Evolutionary conservation across 805 yeast species (phyloP).

Genomic region (Metschnikowia matae): DNA sequence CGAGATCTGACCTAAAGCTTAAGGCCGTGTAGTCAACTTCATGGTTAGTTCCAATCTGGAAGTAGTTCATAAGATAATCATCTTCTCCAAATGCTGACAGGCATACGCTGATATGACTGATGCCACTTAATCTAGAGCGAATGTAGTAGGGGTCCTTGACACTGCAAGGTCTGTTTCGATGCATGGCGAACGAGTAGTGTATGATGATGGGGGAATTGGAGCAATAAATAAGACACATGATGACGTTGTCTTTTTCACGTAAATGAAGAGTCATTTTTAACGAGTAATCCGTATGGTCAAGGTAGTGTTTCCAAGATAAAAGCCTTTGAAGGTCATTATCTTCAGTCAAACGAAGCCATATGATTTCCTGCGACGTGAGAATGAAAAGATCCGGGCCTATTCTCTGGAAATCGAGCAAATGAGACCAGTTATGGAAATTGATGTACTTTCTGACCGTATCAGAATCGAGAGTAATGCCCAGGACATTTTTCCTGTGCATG

Average conservation of each 20-base stretch:
- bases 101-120: not conserved
- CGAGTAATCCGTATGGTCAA: constrained; percentile 53
- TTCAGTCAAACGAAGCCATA: constrained; percentile 41
- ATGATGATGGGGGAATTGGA: constrained; percentile 27
- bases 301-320: constrained; percentile 70
- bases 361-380: constrained; percentile 64
- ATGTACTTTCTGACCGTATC: constrained; percentile 6
- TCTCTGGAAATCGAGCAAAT: constrained; percentile 10
- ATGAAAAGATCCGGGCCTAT: constrained; percentile 39
- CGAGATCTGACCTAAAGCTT: not conserved
- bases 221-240: constrained; percentile 25
- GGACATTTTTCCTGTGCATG: constrained; percentile 10
- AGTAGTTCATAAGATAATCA: not conserved
- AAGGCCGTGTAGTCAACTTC: not conserved
- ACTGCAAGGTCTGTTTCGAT: constrained; percentile 32
- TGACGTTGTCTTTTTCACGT: constrained; percentile 14
- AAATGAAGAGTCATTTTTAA: constrained; percentile 28
- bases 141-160: constrained; percentile 34
- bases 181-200: constrained; percentile 32
- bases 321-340: constrained; percentile 38
- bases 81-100: constrained; percentile 2
- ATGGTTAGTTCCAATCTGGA: not conserved
- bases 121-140: not conserved
- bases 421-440: constrained; percentile 16
- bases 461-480: not conserved